Evolutionary conservation across 1,284 basidiomycete species (phyloP).

Genomic region (Ganoderma sinense): DNA sequence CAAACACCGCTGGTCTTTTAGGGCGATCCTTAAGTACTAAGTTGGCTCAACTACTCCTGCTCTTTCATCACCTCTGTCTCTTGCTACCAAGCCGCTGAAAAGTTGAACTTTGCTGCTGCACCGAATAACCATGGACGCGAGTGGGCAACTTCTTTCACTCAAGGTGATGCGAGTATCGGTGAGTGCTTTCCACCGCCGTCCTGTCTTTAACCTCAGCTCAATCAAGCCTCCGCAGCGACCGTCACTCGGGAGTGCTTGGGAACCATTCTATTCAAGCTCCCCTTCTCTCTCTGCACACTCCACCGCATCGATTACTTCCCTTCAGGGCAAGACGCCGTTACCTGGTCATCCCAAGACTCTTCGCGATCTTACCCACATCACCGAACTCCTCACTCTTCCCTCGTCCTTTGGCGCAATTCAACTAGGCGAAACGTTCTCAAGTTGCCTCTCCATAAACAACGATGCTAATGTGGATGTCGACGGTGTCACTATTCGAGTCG

Average conservation of each 20-base stretch:
- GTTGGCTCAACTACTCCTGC: background rate
- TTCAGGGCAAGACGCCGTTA: slow-evolving; percentile 75
- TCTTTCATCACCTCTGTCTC: no score
- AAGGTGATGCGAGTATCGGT: slow-evolving; percentile 87
- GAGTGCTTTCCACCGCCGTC: slow-evolving; percentile 42
- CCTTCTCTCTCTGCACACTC: slow-evolving; percentile 81
- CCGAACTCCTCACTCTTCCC: slow-evolving; percentile 77
- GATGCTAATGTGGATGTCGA: slow-evolving; percentile 69
- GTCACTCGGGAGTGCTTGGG: slow-evolving; percentile 76
- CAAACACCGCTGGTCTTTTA: slow-evolving; percentile 36
- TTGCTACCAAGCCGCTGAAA: background rate
- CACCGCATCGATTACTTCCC: slow-evolving; percentile 76
- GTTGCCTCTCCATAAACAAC: slow-evolving; percentile 82
- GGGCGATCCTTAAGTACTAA: no score
- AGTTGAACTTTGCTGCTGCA: background rate
- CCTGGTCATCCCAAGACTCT: slow-evolving; percentile 80
- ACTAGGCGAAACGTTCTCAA: slow-evolving; percentile 82
- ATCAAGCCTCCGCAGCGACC: slow-evolving; percentile 59
- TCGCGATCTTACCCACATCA: slow-evolving; percentile 75
- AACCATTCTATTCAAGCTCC: slow-evolving; percentile 85
- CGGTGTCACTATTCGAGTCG: slow-evolving; percentile 65
- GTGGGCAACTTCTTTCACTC: slow-evolving; percentile 69
- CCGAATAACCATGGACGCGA: slow-evolving; percentile 51
- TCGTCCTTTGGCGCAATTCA: slow-evolving; percentile 82
- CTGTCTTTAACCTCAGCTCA: slow-evolving; percentile 21